Evolutionary conservation across 768 basidiomycete genomes (phyloP).

Genomic region (Boletus patriciae): DNA sequence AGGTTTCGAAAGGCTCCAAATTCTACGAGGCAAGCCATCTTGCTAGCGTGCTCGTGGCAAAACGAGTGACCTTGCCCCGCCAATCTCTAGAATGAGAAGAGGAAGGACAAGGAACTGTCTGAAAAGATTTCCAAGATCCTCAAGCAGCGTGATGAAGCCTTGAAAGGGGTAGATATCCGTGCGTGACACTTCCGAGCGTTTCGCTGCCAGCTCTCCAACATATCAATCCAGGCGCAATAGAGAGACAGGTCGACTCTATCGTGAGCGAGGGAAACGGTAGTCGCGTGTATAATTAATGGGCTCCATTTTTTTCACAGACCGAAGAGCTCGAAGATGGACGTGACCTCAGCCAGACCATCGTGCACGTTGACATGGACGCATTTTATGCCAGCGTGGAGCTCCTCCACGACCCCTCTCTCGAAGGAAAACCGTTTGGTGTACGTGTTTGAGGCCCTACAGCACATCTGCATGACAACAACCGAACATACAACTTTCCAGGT

Average conservation of each 20-base stretch:
- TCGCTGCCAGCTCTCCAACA: not conserved
- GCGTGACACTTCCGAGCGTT: conserved; percentile 23
- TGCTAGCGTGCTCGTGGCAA: not conserved
- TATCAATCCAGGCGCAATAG: conserved; percentile 49
- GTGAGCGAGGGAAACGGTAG: conserved; percentile 43
- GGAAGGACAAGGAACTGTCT: conserved; percentile 83
- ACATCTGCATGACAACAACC: conserved; percentile 1
- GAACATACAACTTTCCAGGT: conserved; percentile 44
- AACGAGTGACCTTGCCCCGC: not conserved
- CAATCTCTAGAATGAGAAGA: conserved; percentile 75
- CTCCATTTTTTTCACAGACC: conserved; percentile 39
- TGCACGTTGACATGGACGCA: conserved; percentile 96
- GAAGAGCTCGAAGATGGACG: conserved; percentile 69
- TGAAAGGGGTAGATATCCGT: conserved; percentile 60
- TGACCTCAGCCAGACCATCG: conserved; percentile 80
- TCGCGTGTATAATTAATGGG: not conserved
- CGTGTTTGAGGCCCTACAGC: conserved; percentile 11
- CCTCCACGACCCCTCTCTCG: conserved; percentile 59
- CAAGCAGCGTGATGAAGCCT: conserved; percentile 57
- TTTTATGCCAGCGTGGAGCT: conserved; percentile 85
- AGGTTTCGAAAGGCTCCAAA: conserved; percentile 90
- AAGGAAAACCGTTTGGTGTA: conserved; percentile 75
- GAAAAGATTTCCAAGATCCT: conserved; percentile 71
- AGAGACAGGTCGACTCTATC: conserved; percentile 64
- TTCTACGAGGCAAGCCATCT: conserved; percentile 71